Evolutionary conservation across 805 yeast genomes (phyloP).

Genomic region (Tetrapisispora fleetii): DNA sequence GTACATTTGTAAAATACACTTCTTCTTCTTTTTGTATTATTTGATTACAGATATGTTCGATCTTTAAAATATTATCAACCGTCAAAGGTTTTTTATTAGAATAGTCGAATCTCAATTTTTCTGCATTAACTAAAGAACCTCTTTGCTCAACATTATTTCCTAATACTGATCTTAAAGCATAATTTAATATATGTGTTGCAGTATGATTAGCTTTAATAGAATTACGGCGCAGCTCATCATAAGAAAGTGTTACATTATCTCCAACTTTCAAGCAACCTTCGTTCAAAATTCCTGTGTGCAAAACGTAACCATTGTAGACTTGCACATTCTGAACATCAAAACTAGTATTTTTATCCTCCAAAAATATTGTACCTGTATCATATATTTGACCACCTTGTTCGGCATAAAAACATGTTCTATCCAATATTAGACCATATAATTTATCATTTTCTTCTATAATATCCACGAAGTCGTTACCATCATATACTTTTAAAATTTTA

Average conservation of each 20-base stretch:
- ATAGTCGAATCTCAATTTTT: slow-evolving; percentile 91
- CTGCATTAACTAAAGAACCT: slow-evolving; percentile 94
- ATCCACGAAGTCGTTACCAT: slow-evolving; percentile 52
- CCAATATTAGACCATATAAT: slow-evolving; percentile 73
- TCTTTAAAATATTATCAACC: slow-evolving; percentile 56
- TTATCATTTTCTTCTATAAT: slow-evolving; percentile 34
- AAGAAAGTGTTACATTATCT: slow-evolving; percentile 71
- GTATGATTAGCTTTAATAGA: slow-evolving; percentile 97
- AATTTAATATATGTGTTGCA: slow-evolving; percentile 91
- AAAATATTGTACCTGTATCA: slow-evolving; percentile 86
- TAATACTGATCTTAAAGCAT: slow-evolving; percentile 72
- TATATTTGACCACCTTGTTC: slow-evolving; percentile 99
- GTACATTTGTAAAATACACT: slow-evolving; percentile 77
- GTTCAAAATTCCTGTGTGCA: slow-evolving; percentile 78
- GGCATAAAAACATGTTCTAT: slow-evolving; percentile 91
- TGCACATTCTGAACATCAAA: slow-evolving; percentile 90
- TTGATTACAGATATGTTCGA: slow-evolving; percentile 65
- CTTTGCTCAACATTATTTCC: slow-evolving; percentile 89
- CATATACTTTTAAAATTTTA: slow-evolving; percentile 58
- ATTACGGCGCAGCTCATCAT: slow-evolving; percentile 89
- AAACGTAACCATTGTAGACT: slow-evolving; percentile 83
- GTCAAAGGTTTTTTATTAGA: slow-evolving; percentile 81
- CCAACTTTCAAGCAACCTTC: slow-evolving; percentile 67
- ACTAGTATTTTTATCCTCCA: slow-evolving; percentile 69
- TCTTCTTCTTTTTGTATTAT: slow-evolving; percentile 57